Base-by-base conservation (phyloP, 192 early-diverging fungal genomes). In the Funneliformis mosseae region DNA sequence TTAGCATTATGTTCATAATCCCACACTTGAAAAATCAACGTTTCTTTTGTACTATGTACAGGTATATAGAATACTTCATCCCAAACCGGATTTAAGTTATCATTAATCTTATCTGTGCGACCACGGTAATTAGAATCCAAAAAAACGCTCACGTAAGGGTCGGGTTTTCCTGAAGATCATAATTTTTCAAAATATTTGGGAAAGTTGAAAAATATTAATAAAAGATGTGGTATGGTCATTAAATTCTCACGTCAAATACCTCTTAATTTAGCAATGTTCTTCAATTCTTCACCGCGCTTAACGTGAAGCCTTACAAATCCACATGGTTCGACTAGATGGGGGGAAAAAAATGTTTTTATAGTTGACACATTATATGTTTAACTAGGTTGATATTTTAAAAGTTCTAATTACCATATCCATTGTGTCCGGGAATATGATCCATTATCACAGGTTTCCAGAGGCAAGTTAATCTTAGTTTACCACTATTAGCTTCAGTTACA, bases 11-110 rank as follows among this genome's bases (percentile, higher is more conserved):
- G 87, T 81, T 97, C 96, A 86, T 85, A 95, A 82, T 97, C 95
- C 86, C 89, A 92, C 23, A 92, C 85, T 79, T 93, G 90, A 25
- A 96, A 83, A 23, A 82, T 83, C 25, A 97, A 42, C 18, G 83
- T 81, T 83, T 97, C 94, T 71, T 83, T 85, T 8, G 86, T 50
- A 4, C 91, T 90, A 82, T 94, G 96, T 64, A 92, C 84, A 8
- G 94, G 94, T 11, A 93, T 88, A 80, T 93, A 95, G 43, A 93
- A 87, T 16, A 90, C 89, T 83, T 95, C 94, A 84, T 93, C 91
- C 95, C 96, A 97, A 59, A 90, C 89, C 3, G 96, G 96, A 71
- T 92, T 89, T 41, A 95, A 79, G 10, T 90, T 92, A 77, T 95
- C 93, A 28, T 90, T 86, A 67, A 93, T 89, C 63, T 91, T 88